phyloP scores from a whole-genome alignment of 2,329 filamentous ascomycete species.

The Mycocentrospora acerina region DNA sequence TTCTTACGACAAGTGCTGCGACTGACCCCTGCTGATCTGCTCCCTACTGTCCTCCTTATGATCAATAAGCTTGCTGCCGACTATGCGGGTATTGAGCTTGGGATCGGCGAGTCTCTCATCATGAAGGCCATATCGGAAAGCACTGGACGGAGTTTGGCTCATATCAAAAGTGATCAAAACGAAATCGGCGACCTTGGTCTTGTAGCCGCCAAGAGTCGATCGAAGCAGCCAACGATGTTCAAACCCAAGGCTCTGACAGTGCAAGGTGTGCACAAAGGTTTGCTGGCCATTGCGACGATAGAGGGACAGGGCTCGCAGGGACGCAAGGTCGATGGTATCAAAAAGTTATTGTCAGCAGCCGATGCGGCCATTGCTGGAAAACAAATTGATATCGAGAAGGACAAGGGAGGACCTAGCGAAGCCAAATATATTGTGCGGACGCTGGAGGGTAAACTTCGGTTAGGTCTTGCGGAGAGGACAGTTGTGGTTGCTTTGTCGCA shows the following conservation, averaged over 20 bases:
- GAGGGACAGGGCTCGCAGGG: slow-evolving; percentile 85
- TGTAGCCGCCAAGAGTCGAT: slow-evolving; percentile 92
- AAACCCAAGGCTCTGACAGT: slow-evolving; percentile 91
- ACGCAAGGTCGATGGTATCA: slow-evolving; percentile 90
- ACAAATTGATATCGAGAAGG: slow-evolving; percentile 77
- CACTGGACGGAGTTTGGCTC: slow-evolving; percentile 80
- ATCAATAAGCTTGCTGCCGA: slow-evolving; percentile 97
- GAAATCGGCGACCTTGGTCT: slow-evolving; percentile 94
- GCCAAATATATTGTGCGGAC: slow-evolving; percentile 93
- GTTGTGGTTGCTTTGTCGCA: slow-evolving; percentile 88
- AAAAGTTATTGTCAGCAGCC: slow-evolving; percentile 90
- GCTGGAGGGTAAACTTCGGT: slow-evolving; percentile 87
- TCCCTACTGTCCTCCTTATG: slow-evolving; percentile 91
- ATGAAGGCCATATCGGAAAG: slow-evolving; percentile 98
- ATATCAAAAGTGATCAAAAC: slow-evolving; percentile 94
- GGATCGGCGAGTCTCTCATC: slow-evolving; percentile 97
- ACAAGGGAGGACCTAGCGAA: slow-evolving; percentile 92
- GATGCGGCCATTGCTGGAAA: slow-evolving; percentile 69
- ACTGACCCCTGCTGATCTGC: slow-evolving; percentile 81
- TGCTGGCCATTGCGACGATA: slow-evolving; percentile 85
- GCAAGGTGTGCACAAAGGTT: slow-evolving; percentile 78
- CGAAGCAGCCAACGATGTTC: slow-evolving; percentile 97
- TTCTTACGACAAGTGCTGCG: slow-evolving; percentile 94
- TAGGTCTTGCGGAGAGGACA: slow-evolving; percentile 89
- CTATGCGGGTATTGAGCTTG: slow-evolving; percentile 92